These are phyloP conservation scores for Saturnispora quitensis DNA, from an alignment of 805 yeast species.

Conservation along the genomic window DNA sequence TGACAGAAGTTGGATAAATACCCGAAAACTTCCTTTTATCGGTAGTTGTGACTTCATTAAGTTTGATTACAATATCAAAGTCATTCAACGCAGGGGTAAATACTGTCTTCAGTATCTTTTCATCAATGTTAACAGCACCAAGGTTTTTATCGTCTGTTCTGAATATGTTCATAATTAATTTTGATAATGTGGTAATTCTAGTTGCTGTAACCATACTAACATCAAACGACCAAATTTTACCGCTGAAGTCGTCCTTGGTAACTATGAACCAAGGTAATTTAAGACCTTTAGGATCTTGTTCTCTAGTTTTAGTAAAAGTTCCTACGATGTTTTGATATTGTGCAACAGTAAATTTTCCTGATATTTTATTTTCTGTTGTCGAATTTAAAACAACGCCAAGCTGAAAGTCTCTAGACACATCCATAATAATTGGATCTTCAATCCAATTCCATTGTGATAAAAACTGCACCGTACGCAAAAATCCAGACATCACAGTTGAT, in stretches of 20 bases:
- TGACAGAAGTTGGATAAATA: constrained; percentile 36
- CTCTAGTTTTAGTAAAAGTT: constrained; percentile 60
- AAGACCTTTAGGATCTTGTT: constrained; percentile 72
- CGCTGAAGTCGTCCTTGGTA: constrained; percentile 77
- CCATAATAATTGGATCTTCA: constrained; percentile 75
- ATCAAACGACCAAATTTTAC: constrained; percentile 56
- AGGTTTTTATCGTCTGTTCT: constrained; percentile 24
- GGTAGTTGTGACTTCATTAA: constrained; percentile 29
- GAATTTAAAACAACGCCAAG: constrained; percentile 6
- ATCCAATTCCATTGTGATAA: constrained; percentile 91
- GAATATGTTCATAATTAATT: constrained; percentile 56
- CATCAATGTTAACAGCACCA: constrained; percentile 12
- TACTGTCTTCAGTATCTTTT: constrained; percentile 39
- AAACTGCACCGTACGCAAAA: constrained; percentile 61
- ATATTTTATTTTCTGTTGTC: constrained; percentile 33
- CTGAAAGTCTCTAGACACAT: constrained; percentile 46
- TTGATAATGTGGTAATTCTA: constrained; percentile 78
- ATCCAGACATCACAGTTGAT: constrained; percentile 70
- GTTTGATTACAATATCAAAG: constrained; percentile 68
- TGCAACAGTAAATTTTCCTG: constrained; percentile 54
- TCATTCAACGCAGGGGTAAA: constrained; percentile 80
- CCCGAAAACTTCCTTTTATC: constrained; percentile 39
- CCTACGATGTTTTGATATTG: constrained; percentile 53
- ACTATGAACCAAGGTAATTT: constrained; percentile 77
- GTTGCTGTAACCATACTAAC: constrained; percentile 67